These are phyloP conservation scores for Bacidia gigantensis DNA, from an alignment of 495 filamentous ascomycete species.

Conservation along the genomic window DNA sequence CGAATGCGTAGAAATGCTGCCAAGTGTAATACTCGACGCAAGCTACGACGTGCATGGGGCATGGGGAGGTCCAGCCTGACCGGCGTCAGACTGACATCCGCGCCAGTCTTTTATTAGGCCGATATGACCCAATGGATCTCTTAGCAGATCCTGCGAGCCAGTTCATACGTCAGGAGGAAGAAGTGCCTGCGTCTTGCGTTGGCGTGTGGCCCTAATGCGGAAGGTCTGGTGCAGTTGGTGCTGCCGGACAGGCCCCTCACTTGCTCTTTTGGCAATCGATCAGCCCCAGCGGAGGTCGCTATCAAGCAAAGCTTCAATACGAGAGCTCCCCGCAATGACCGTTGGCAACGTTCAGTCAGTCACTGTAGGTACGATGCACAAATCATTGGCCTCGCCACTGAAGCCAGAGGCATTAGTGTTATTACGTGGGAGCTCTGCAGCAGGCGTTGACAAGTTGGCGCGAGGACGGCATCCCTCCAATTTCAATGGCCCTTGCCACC, in stretches of 20 bases:
- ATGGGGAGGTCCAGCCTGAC: too few relatives aligned
- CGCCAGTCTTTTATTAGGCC: neutral
- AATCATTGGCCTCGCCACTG: too few relatives aligned
- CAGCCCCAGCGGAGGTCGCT: too few relatives aligned
- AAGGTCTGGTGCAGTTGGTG: too few relatives aligned
- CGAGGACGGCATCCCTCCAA: neutral
- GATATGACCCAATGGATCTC: neutral
- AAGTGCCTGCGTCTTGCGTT: neutral
- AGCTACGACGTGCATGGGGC: too few relatives aligned
- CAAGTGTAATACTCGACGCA: too few relatives aligned
- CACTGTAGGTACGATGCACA: neutral
- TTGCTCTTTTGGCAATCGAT: too few relatives aligned
- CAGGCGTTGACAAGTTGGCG: neutral
- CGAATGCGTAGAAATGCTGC: too few relatives aligned
- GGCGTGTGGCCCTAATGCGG: neutral
- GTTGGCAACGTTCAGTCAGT: neutral
- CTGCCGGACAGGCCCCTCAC: neutral
- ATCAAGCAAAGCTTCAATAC: neutral
- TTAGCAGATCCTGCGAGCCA: neutral
- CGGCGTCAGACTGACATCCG: neutral
- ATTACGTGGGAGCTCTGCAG: neutral
- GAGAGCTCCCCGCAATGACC: neutral
- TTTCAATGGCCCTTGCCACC: neutral
- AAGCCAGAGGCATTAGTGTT: neutral
- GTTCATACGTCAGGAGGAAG: neutral